Evolutionary conservation across 2,329 filamentous ascomycete species (phyloP), one percentile per base, ranked within the genome.

Genomic region (Rhinocladiella similis): DNA sequence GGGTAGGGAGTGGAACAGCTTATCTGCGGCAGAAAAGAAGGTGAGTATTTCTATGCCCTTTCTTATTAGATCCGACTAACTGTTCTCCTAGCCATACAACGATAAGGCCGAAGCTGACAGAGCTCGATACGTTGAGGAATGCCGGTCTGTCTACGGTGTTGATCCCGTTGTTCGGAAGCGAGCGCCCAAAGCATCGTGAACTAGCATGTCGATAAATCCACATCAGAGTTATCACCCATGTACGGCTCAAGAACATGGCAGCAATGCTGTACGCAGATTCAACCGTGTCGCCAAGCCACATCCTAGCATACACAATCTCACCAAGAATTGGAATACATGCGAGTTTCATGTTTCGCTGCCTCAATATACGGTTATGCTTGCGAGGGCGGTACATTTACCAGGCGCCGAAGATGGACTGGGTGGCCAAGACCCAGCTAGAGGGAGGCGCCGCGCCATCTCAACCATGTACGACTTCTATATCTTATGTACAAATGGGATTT

Each of bases 1-100:
- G 16, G 56, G 49, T 0, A 61, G 68, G 27, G 81, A 84, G 65
- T 85, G 74, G 75, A 77, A 75, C 53, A 72, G 66, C 2, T 66
- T 84, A 13, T 51, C 50, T 36, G 49, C 67, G 3, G 43, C 61
- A 1, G 73, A 74, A 62, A 74, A 73, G 57, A 60, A 72, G 66
- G 74, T 75, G 66, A 52, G 69, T 61, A n/a, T 9, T 20, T n/a
- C 9, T 18, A 14, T 33, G 25, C 27, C 50, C 57, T 7, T 16
- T 13, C 33, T 22, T 10, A 27, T 20, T 10, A 9, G 25, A 20
- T 56, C 42, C 41, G 12, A 53, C 39, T 43, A 22, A 45, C 33
- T 41, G 18, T 42, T 52, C 20, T 48, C 66, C 38, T 27, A 62
- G 68, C 56, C 61, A 63, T 75, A 73, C 59, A 19, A 61, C 9